A percentile compares a stretch with the other conserved stretches of the same genome.
Conservation (phyloP, 2,329 filamentous ascomycete genomes). For the Rugonectria rugulosa region DNA sequence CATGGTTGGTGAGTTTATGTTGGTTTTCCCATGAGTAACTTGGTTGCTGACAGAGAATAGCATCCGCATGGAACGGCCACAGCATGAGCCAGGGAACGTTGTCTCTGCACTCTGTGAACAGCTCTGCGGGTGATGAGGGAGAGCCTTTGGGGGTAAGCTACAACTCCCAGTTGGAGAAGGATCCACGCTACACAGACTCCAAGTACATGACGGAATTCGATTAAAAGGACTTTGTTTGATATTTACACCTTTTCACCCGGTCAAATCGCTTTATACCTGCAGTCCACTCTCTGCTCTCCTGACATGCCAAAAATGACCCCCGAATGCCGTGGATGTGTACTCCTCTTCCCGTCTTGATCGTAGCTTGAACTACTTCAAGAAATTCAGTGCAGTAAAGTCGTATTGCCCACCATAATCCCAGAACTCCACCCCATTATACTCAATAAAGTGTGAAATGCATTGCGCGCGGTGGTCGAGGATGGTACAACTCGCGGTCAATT, state of each 20-base stretch:
- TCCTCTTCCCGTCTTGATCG: slow-evolving; percentile 23
- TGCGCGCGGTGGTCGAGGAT: slow-evolving; percentile 5
- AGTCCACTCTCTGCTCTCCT: slow-evolving; percentile 15
- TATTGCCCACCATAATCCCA: slow-evolving; percentile 37
- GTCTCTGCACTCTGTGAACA: slow-evolving; percentile 80
- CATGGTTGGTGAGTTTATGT: slow-evolving; percentile 64
- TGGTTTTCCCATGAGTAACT: too few relatives aligned
- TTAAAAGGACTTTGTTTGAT: slow-evolving; percentile 31
- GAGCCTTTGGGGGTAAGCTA: slow-evolving; percentile 65
- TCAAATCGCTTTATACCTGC: slow-evolving; percentile 12
- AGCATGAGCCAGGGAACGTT: slow-evolving; percentile 77
- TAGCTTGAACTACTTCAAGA: slow-evolving; percentile 22
- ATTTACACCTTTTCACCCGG: slow-evolving; percentile 36
- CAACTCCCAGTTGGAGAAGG: slow-evolving; percentile 63
- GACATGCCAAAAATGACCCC: slow-evolving; percentile 9
- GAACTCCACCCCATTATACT: slow-evolving; percentile 39
- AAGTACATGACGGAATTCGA: slow-evolving; percentile 21
- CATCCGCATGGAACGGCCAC: slow-evolving; percentile 84
- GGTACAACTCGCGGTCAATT: slow-evolving; percentile 6
- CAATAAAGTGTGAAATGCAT: slow-evolving; percentile 32
- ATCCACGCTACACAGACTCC: slow-evolving; percentile 37
- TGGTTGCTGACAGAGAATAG: slow-evolving; percentile 50
- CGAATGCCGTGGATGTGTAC: slow-evolving; percentile 23
- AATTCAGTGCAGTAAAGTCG: slow-evolving; percentile 32
- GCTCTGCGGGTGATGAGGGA: slow-evolving; percentile 69